Percentiles rank a stretch among this genome's conserved stretches.
Evolutionary conservation across 192 early-diverging fungal genomes (phyloP).

Genomic region (Phycomyces nitens): DNA sequence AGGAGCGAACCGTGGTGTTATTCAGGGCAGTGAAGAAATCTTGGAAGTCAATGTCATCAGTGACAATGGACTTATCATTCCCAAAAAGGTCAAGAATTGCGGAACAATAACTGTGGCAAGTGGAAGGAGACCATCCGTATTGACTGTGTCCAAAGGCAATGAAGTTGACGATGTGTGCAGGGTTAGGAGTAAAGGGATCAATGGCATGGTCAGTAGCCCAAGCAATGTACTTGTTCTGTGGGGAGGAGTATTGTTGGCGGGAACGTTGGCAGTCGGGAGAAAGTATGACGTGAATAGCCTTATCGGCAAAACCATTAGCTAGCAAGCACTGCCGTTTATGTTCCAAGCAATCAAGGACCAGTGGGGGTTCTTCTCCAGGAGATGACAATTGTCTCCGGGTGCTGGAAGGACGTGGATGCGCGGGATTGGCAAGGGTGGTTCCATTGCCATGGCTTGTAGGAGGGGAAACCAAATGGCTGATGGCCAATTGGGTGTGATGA

Average conservation of each 20-base stretch:
- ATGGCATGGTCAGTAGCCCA: neutral
- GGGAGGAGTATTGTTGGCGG: neutral
- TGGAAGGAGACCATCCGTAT: neutral
- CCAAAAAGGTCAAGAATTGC: neutral
- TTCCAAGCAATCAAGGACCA: neutral
- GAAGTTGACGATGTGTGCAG: neutral
- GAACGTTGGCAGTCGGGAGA: too few species aligned
- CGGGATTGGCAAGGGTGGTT: neutral
- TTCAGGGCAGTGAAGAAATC: neutral
- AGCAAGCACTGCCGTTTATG: neutral
- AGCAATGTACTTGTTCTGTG: neutral
- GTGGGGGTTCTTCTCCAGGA: too few species aligned
- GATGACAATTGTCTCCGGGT: neutral
- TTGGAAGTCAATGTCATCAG: neutral
- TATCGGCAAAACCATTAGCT: neutral
- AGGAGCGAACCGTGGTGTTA: neutral
- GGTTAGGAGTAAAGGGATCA: neutral
- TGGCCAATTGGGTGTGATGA: neutral
- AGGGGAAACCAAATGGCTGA: neutral
- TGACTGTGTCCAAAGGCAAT: neutral
- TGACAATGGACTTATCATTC: neutral
- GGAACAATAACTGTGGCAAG: neutral
- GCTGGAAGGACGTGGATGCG: neutral
- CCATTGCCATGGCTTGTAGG: neutral
- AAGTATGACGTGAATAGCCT: neutral